Conservation (phyloP, 352 stramenopile species). For the Globisporangium emineosum region DNA sequence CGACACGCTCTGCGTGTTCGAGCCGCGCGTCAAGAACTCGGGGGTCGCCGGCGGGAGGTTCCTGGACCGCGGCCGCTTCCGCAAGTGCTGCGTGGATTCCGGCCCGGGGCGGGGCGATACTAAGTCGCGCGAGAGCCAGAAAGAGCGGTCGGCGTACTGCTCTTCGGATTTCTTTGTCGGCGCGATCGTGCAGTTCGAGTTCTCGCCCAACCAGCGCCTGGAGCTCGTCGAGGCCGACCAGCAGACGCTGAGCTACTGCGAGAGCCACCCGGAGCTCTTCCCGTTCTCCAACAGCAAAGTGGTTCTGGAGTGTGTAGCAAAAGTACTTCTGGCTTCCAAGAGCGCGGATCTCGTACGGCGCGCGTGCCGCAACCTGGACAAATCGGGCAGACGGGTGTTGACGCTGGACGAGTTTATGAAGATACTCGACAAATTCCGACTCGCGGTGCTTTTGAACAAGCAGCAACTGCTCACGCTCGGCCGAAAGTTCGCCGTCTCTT, state of each 20-base stretch:
- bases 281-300: conserved; percentile 45
- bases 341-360: conserved; percentile 28
- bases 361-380: conserved; percentile 37
- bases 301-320: conserved; percentile 28
- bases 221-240: conserved; percentile 71
- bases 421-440: conserved; percentile 22
- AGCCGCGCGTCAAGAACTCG: conserved; percentile 65
- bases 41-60: conserved; percentile 66
- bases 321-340: conserved; percentile 20
- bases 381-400: conserved; percentile 16
- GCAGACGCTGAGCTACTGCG: conserved; percentile 76
- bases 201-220: conserved; percentile 64
- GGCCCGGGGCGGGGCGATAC: conserved; percentile 17
- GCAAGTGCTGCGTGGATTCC: conserved; percentile 33
- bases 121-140: conserved; percentile 30
- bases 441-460: conserved; percentile 38
- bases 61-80: conserved; percentile 69
- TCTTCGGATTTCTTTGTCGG: conserved; percentile 72
- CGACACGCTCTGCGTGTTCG: conserved; percentile 74
- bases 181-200: conserved; percentile 63
- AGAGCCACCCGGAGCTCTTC: conserved; percentile 67
- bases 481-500: conserved; percentile 31
- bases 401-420: conserved; percentile 23
- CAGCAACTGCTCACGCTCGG: conserved; percentile 66
- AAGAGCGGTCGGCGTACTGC: conserved; percentile 33